These are phyloP conservation scores for Oropetium thomaeum DNA, from an alignment of 176 grass and related monocot species.

Conservation along the genomic window DNA sequence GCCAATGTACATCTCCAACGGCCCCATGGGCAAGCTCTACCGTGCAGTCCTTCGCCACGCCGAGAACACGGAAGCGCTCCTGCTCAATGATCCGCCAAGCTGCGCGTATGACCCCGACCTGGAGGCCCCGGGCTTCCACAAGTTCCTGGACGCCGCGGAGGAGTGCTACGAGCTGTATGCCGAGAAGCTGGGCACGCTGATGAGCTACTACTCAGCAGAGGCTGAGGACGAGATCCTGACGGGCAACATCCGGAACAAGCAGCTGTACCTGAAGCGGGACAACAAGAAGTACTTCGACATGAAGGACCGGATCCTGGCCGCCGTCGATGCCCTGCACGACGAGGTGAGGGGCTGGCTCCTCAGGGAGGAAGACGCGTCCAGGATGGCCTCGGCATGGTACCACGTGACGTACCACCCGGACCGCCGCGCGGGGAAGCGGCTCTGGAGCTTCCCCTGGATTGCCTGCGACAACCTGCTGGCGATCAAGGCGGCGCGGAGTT, in stretches of 20 bases:
- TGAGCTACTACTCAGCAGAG: constrained; percentile 66
- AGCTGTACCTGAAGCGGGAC: constrained; percentile 64
- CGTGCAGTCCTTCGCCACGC: constrained; percentile 30
- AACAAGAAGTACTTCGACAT: constrained; percentile 83
- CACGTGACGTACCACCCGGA: constrained; percentile 70
- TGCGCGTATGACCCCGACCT: constrained; percentile 57
- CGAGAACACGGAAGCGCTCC: constrained; percentile 20
- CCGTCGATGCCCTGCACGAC: constrained; percentile 47
- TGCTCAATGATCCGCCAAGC: not conserved
- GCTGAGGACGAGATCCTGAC: constrained; percentile 93
- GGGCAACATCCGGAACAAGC: constrained; percentile 74
- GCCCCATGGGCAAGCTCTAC: constrained; percentile 74
- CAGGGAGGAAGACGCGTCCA: constrained; percentile 18
- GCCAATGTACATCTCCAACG: constrained; percentile 55
- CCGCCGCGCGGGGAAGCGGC: constrained; percentile 27
- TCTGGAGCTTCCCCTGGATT: constrained; percentile 91
- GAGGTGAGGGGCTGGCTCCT: constrained; percentile 57
- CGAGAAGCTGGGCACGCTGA: constrained; percentile 67
- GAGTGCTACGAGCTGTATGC: constrained; percentile 53
- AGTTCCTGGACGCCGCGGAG: constrained; percentile 54
- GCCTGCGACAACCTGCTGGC: constrained; percentile 50
- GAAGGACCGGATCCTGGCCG: constrained; percentile 83
- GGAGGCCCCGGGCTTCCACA: constrained; percentile 52
- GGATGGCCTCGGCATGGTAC: constrained; percentile 92
- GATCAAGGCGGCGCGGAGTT: constrained; percentile 49